These are phyloP conservation scores for Malassezia yamatoensis DNA, from an alignment of 1,284 basidiomycete species.

Conservation along the genomic window DNA sequence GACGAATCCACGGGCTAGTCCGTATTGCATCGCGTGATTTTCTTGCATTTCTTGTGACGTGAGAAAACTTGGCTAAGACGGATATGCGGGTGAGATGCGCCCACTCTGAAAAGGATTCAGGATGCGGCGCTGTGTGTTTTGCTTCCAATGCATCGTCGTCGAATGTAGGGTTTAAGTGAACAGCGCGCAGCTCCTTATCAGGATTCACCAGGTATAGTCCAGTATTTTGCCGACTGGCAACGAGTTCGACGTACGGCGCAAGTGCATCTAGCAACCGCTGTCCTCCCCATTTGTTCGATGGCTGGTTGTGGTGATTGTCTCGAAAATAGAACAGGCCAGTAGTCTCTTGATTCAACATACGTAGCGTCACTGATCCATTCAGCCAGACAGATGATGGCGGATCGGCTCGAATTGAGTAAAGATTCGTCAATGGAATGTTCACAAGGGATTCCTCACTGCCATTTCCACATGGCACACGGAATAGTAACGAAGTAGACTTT, in stretches of 20 bases:
- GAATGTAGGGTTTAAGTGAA: constrained; percentile 54
- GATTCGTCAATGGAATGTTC: constrained; percentile 1
- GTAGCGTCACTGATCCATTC: constrained; percentile 2
- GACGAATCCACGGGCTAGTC: constrained; percentile 30
- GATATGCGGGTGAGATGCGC: constrained; percentile 39
- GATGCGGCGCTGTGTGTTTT: background rate
- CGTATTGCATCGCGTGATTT: constrained; percentile 33
- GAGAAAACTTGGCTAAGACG: constrained; percentile 37
- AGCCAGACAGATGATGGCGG: background rate
- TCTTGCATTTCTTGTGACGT: constrained; percentile 37
- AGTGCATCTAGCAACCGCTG: constrained; percentile 54
- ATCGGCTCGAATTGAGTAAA: constrained; percentile 28
- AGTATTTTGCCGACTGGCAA: constrained; percentile 67
- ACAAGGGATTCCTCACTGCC: too few relatives aligned
- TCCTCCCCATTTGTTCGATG: constrained; percentile 49
- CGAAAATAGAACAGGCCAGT: constrained; percentile 6
- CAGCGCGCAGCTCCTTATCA: constrained; percentile 73
- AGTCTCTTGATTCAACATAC: constrained; percentile 25
- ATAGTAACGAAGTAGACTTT: too few relatives aligned
- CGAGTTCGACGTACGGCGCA: constrained; percentile 58
- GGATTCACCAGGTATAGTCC: constrained; percentile 85
- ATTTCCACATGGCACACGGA: too few relatives aligned
- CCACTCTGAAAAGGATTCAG: constrained; percentile 32
- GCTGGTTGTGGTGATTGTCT: constrained; percentile 48
- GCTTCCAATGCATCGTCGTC: constrained; percentile 43